Percentiles rank a stretch among this genome's conserved stretches.
Conservation (phyloP, 2,329 filamentous ascomycete species). For the Didymella pinodella region DNA sequence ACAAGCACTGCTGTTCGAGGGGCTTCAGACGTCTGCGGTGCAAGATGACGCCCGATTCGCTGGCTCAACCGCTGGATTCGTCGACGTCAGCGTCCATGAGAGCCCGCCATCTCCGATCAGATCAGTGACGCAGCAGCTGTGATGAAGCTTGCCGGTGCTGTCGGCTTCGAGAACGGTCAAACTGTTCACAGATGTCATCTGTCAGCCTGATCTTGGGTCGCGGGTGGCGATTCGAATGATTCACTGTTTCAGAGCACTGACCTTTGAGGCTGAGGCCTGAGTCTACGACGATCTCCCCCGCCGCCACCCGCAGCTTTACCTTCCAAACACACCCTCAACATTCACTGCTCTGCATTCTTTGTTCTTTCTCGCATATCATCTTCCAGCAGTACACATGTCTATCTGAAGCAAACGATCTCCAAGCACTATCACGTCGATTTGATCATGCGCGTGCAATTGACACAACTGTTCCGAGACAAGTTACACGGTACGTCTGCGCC, state of each 20-base stretch:
- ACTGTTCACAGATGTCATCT: conserved; percentile 1
- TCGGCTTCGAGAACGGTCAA: conserved; percentile 1
- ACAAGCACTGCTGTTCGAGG: not conserved
- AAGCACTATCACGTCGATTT: conserved; percentile 24
- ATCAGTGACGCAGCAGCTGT: conserved; percentile 7
- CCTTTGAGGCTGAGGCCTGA: conserved; percentile 18
- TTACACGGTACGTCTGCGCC: conserved; percentile 35
- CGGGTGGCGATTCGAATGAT: conserved; percentile 18
- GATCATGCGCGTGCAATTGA: conserved; percentile 44
- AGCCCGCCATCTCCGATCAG: conserved; percentile 1
- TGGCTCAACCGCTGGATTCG: not conserved
- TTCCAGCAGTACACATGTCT: conserved; percentile 19
- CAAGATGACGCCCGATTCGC: conserved; percentile 12
- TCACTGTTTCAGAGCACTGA: conserved; percentile 11
- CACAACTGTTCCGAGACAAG: conserved; percentile 41
- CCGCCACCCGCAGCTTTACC: conserved; percentile 21
- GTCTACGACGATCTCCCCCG: conserved; percentile 12
- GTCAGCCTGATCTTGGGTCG: conserved; percentile 5
- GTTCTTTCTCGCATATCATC: conserved; percentile 13
- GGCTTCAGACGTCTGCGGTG: conserved; percentile 1
- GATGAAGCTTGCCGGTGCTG: not conserved
- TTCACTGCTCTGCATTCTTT: conserved; percentile 7
- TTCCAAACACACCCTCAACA: conserved; percentile 10
- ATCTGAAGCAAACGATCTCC: conserved; percentile 18
- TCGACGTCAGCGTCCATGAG: conserved; percentile 12